Percentiles rank a stretch among this genome's conserved stretches.
Conservation (phyloP, 148 eudicot genomes). For the Diospyros lotus region DNA sequence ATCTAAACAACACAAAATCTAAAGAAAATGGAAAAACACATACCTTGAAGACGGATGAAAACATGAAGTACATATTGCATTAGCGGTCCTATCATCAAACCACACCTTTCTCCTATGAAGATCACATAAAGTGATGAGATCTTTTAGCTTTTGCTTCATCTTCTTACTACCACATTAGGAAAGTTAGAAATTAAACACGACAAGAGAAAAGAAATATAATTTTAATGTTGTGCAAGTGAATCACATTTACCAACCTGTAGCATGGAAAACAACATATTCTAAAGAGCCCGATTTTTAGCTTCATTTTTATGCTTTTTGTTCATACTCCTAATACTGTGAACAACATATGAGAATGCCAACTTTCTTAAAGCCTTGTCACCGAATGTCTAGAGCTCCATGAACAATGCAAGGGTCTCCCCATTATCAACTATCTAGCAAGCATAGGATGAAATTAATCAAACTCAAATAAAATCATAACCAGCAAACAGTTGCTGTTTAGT, state of each 20-base stretch:
- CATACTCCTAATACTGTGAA: constrained; percentile 80
- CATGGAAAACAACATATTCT: constrained; percentile 68
- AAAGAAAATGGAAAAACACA: constrained; percentile 9
- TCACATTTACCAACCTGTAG: constrained; percentile 47
- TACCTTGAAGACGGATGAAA: constrained; percentile 83
- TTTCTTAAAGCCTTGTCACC: constrained; percentile 67
- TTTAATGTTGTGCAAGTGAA: not conserved
- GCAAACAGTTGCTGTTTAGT: not conserved
- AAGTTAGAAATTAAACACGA: not conserved
- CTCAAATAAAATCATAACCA: constrained; percentile 1
- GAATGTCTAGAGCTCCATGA: constrained; percentile 94
- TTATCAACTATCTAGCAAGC: constrained; percentile 62
- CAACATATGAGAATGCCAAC: constrained; percentile 75
- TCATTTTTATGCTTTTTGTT: constrained; percentile 96
- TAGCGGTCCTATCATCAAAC: constrained; percentile 90
- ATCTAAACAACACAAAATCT: constrained; percentile 12
- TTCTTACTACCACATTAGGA: constrained; percentile 47
- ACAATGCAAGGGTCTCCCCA: constrained; percentile 62
- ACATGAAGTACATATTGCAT: constrained; percentile 82
- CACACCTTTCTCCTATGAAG: constrained; percentile 94
- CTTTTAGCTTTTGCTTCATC: constrained; percentile 85
- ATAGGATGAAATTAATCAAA: constrained; percentile 17
- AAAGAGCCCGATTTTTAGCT: constrained; percentile 70
- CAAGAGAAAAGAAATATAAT: constrained; percentile 3
- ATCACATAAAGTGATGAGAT: constrained; percentile 68